Evolutionary conservation across 148 eudicot species (phyloP), one percentile per base, ranked within the genome.

Genomic region (Silene latifolia): DNA sequence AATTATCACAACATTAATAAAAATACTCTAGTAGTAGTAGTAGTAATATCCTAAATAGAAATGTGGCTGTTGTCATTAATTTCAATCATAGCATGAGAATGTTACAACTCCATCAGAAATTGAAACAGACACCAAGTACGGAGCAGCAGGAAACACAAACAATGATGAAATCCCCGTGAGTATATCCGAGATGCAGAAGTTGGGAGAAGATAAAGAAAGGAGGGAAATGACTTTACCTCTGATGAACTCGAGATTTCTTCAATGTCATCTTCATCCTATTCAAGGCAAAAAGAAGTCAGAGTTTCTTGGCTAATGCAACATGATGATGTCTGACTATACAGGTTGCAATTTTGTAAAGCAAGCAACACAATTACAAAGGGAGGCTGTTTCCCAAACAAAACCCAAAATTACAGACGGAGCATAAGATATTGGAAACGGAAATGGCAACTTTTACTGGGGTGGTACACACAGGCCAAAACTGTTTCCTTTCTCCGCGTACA

Each of bases 221-320:
- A 47, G 54, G 62, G 57, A 44, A 53, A 59, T 61, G 24, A 58
- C 58, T 79, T 72, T 19, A 90, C 92, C 91, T 88, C 77, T 12
- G 87, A 82, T 76, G 87, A 19, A 80, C 85, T 88, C 77, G 92
- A 82, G 74, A 83, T 80, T 47, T 90, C 92, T 83, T 90, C 91
- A 68, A 88, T 90, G 62, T 88, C 92, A 77, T 90, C 91, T 42
- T 84, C 92, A 54, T 78, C 92, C 71, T 83, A 83, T 42, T 72
- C 78, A 78, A 39, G 42, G 58, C 21, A 47, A 29, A 47, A 42
- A 19, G 69, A 4, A 3, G 73, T 51, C 2, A 35, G 29, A 8
- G 47, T 15, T 1, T 20, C 32, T 8, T 10, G 27, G 8, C 56
- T 1, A 48, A 54, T 7, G 5, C 24, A 56, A 57, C 15, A 53